Percentiles rank a stretch among this genome's conserved stretches.
phyloP scores from a whole-genome alignment of 2,329 filamentous ascomycete species.

The Aspergillus brunneoviolaceus region DNA sequence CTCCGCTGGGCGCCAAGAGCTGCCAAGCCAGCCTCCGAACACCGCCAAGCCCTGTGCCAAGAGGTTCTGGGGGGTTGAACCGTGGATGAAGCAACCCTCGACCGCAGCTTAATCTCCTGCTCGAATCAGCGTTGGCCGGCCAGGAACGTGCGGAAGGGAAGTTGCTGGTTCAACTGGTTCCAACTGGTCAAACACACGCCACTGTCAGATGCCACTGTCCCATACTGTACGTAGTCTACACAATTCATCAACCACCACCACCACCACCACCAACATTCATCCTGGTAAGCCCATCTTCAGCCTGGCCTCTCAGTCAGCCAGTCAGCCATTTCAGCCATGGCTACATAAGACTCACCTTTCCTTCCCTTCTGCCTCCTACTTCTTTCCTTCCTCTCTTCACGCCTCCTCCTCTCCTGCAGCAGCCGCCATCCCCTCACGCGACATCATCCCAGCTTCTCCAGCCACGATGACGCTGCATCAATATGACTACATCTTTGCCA shows the following conservation, averaged over 20 bases:
- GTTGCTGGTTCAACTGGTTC: too few relatives aligned
- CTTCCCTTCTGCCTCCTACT: too few relatives aligned
- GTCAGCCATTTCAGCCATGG: neutral
- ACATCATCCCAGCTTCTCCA: neutral
- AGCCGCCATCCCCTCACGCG: neutral
- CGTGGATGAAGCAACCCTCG: neutral
- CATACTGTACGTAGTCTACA: too few relatives aligned
- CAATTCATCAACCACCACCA: too few relatives aligned
- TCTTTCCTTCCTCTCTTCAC: too few relatives aligned
- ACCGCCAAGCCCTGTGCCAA: neutral
- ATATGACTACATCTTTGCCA: constrained; percentile 71
- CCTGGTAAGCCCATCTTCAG: neutral
- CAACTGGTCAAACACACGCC: too few relatives aligned
- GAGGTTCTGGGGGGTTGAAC: neutral
- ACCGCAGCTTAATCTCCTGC: neutral
- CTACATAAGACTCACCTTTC: neutral
- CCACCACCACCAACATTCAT: too few relatives aligned
- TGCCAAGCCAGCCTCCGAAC: neutral
- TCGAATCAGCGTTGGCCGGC: neutral
- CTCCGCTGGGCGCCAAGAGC: neutral
- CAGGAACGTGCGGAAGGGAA: neutral
- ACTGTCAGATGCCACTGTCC: neutral
- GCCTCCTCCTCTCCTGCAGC: neutral
- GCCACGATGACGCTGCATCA: constrained; percentile 58
- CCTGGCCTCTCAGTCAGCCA: neutral